Conservation (phyloP, 2,329 filamentous ascomycete genomes). For the Neophaeococcomyces aloes region DNA sequence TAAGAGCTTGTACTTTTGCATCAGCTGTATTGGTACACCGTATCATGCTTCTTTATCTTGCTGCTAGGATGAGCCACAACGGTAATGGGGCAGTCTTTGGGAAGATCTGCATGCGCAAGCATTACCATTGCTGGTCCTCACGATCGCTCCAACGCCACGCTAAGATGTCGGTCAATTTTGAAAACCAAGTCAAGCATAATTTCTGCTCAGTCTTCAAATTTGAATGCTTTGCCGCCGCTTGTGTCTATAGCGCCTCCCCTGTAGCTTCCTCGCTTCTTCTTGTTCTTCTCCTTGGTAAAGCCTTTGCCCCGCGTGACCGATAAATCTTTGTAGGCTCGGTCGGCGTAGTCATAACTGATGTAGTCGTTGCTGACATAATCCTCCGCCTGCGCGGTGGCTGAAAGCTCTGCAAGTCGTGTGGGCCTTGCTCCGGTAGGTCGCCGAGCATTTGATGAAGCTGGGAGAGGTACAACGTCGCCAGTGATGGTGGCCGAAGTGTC, state of each 20-base stretch:
- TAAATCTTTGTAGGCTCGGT: slow-evolving; percentile 76
- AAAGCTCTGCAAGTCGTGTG: slow-evolving; percentile 68
- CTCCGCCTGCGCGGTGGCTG: slow-evolving; percentile 58
- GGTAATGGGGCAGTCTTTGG: too few relatives aligned
- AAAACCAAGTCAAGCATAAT: neutral
- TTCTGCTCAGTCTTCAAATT: slow-evolving; percentile 69
- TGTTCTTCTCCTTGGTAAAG: slow-evolving; percentile 99
- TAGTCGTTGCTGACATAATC: slow-evolving; percentile 70
- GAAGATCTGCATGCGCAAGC: neutral
- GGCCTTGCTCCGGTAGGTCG: slow-evolving; percentile 44
- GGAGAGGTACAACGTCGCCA: slow-evolving; percentile 17
- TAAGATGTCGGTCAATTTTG: neutral
- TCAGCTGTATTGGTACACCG: too few relatives aligned
- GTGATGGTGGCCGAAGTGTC: slow-evolving; percentile 19
- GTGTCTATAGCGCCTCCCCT: slow-evolving; percentile 82
- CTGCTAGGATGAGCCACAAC: too few relatives aligned
- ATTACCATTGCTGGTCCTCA: neutral
- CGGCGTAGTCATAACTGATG: slow-evolving; percentile 74
- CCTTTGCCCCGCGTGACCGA: slow-evolving; percentile 89
- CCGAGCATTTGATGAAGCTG: slow-evolving; percentile 7
- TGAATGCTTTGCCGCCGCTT: slow-evolving; percentile 69
- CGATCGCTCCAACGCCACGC: neutral
- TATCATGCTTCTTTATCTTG: too few relatives aligned
- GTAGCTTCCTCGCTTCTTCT: slow-evolving; percentile 88
- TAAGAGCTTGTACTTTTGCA: too few relatives aligned